Percentiles rank a stretch among this genome's conserved stretches.
Evolutionary conservation across 1,284 basidiomycete species (phyloP).

Genomic region (Irpex rosettiformis): DNA sequence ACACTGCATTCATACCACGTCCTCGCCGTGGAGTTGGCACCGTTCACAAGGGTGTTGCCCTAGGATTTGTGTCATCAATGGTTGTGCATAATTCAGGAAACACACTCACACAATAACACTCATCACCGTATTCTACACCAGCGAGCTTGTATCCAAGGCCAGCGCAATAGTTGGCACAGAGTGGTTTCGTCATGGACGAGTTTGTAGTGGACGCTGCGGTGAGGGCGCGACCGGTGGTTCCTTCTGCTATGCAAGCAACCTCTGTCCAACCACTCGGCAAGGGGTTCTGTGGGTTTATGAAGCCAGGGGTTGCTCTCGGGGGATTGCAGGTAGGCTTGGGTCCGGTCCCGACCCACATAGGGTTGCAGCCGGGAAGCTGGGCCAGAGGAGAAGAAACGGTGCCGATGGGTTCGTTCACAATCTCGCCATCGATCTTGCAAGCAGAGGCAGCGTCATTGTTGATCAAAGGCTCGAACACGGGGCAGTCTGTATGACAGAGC

Average conservation of each 20-base stretch:
- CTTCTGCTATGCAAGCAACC: constrained; percentile 15
- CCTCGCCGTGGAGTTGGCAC: constrained; percentile 3
- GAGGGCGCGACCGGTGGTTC: constrained; percentile 11
- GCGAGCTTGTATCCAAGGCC: constrained; percentile 7
- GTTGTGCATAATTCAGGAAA: neutral
- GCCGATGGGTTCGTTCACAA: constrained; percentile 13
- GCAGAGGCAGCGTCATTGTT: constrained; percentile 11
- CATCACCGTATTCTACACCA: constrained; percentile 11
- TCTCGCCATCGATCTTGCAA: constrained; percentile 8
- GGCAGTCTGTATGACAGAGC: constrained; percentile 3
- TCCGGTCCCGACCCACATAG: constrained; percentile 12
- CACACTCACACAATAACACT: constrained; percentile 12
- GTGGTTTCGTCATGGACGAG: constrained; percentile 8
- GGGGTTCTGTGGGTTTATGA: neutral
- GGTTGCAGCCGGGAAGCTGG: constrained; percentile 14
- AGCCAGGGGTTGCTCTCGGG: constrained; percentile 6
- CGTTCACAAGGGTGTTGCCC: constrained; percentile 10
- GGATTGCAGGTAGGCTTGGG: constrained; percentile 16
- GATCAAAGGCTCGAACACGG: constrained; percentile 4
- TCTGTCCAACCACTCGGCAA: constrained; percentile 13
- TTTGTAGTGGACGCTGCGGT: constrained; percentile 9
- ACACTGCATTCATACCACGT: constrained; percentile 5
- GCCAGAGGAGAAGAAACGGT: neutral
- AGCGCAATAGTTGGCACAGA: constrained; percentile 12
- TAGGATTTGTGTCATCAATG: neutral